A percentile compares a stretch with the other conserved stretches of the same genome.
Evolutionary conservation across 2,329 filamentous ascomycete species (phyloP).

Genomic region (Gliomastix tumulicola): DNA sequence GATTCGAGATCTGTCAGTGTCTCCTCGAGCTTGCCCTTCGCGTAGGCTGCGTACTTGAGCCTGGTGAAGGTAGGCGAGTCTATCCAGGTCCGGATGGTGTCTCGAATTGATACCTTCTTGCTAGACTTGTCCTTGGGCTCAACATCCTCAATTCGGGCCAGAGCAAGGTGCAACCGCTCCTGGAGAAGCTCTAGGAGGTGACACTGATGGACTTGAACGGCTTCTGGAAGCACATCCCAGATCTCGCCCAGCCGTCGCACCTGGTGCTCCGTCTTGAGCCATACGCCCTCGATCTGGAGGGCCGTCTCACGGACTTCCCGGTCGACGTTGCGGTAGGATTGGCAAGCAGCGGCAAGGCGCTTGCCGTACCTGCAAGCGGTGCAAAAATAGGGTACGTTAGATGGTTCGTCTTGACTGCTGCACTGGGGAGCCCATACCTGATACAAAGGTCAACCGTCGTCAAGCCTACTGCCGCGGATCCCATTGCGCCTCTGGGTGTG

Average conservation of each 20-base stretch:
- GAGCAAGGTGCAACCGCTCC: neutral
- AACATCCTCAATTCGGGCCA: neutral
- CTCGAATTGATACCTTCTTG: neutral
- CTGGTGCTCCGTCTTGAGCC: conserved; percentile 1
- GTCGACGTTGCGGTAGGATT: conserved; percentile 1
- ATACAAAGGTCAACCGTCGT: no score
- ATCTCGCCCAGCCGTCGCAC: neutral
- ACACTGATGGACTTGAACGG: no score
- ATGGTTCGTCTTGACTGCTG: no score
- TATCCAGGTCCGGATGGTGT: neutral
- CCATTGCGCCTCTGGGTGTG: no score
- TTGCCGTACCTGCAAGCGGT: conserved; percentile 1
- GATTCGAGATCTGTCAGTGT: no score
- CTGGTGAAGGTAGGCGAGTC: no score
- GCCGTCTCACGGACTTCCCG: neutral
- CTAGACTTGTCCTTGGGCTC: conserved; percentile 1
- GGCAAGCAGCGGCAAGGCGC: neutral
- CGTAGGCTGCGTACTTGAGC: no score
- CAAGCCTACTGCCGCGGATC: no score
- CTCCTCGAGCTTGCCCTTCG: no score
- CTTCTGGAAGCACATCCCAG: neutral
- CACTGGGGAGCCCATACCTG: no score
- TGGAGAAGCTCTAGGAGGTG: neutral
- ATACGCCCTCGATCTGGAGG: conserved; percentile 1
- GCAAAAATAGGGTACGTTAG: no score